Percentiles rank a stretch among this genome's conserved stretches.
Evolutionary conservation across 371 early-diverging fungal genomes (phyloP).

Genomic region (Mortierella sp.): DNA sequence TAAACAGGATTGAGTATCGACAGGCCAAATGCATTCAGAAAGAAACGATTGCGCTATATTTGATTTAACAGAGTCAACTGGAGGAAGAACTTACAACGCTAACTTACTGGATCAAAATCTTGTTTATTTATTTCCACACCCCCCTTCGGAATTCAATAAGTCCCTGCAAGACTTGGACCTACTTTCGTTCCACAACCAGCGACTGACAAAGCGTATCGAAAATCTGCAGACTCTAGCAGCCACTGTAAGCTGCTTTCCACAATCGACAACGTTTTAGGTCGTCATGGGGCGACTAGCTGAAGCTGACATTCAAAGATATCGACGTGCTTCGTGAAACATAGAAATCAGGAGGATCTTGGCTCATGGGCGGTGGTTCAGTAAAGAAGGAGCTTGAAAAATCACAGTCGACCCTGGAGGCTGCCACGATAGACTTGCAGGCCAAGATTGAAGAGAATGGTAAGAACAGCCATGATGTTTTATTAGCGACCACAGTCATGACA

Average conservation of each 20-base stretch:
- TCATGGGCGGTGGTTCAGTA: constrained; percentile 64
- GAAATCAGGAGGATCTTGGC: constrained; percentile 54
- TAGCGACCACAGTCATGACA: no score
- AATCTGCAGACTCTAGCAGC: constrained; percentile 66
- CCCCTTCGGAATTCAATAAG: constrained; percentile 5
- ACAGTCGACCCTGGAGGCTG: constrained; percentile 64
- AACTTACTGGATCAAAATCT: no score
- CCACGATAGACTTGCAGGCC: constrained; percentile 62
- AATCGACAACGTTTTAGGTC: no score
- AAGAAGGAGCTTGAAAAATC: constrained; percentile 73
- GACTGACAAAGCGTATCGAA: constrained; percentile 73
- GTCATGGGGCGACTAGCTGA: no score
- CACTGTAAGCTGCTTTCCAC: constrained; percentile 42
- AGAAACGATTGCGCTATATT: no score
- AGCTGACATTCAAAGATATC: no score
- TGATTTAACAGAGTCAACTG: no score
- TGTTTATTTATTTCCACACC: no score
- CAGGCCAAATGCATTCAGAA: background rate
- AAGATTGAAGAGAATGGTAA: constrained; percentile 76
- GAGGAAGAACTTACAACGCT: no score
- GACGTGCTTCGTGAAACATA: background rate
- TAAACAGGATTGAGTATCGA: constrained; percentile 15
- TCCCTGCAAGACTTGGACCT: constrained; percentile 68
- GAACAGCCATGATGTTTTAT: no score
- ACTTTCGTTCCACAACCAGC: constrained; percentile 73